Evolutionary conservation across 257 asterid species (phyloP), one percentile per base, ranked within the genome.

Genomic region (Dorcoceras hygrometricum): DNA sequence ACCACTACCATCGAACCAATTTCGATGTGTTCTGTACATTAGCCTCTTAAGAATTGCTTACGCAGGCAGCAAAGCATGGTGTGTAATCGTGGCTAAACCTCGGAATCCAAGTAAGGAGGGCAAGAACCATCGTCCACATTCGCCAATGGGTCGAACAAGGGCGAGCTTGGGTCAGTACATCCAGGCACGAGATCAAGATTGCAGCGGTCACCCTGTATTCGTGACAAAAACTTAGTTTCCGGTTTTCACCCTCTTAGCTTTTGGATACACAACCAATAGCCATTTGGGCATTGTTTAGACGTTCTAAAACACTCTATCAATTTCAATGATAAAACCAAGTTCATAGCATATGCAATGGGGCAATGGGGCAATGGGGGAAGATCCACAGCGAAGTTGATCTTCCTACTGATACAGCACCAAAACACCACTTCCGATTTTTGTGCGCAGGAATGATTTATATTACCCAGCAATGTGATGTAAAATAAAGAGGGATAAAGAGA

Each of bases 61-160:
- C 7, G 10, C 14, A 63, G 14, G 36, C 10, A 43, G n/a, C n/a
- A 43, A 43, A 16, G 14, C 57, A 10, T 26, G 2, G 16, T 1
- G 23, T 16, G 20, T 63, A 7, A 9, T 0, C 1, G 59, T 26
- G 34, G 5, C 61, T 81, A 81, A 28, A 86, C 91, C 78, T 89
- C 96, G 0, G 83, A 66, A 43, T 87, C 96, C 3, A 90, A 81
- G 62, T 78, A 87, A 51, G 85, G 78, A 6, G 94, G 95, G 85
- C 98, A 89, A 59, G 98, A 89, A 53, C 98, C 96, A 70, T 91
- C 96, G 6, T 91, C 96, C 59, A 84, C 90, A 28, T 82, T 87
- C 28, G 98, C 98, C 3, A 85, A 64, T 10, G 96, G 96, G 67
- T 91, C 46, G 69, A 61, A 91, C 19, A 53, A 5, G 6, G 85